Evolutionary conservation across 257 asterid species (phyloP), one percentile per base, ranked within the genome.

Genomic region (Solanum habrochaites): DNA sequence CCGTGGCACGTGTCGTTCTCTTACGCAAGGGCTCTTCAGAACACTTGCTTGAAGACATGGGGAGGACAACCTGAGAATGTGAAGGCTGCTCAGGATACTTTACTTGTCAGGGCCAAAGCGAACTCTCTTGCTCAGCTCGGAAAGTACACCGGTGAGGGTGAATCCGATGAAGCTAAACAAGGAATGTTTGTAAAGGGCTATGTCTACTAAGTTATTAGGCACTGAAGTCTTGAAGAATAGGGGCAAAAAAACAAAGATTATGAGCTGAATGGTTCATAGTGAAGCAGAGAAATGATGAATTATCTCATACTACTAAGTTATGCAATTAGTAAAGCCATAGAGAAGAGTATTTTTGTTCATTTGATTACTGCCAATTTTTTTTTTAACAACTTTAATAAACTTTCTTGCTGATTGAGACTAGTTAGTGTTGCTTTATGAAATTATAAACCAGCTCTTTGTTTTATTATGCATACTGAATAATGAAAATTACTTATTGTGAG

Each of bases 1-100:
- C 98, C 96, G 3, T 94, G 97, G 97, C 98, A 93, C 87, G 96
- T 94, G 29, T 94, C 98, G 0, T 92, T 94, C 93, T 93, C 98
- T 11, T 94, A 93, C 56, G 98, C 98, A 4, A 88, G 98, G 86
- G 98, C 98, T 5, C 95, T 94, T 25, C 98, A 93, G 91, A 94
- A 93, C 95, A 93, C 98, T 37, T 93, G 96, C 90, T 88, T 94
- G 86, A 94, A 93, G 93, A 92, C 96, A 73, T 94, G 98, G 98
- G 95, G 94, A 42, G 96, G 98, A 27, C 92, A 39, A 58, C 93
- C 94, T 0, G 98, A 93, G 91, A 94, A 93, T 35, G 94, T 93
- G 20, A 85, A 89, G 91, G 96, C 94, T 8, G 98, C 97, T 78
- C 98, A 93, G 71, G 94, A 90, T 64, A 69, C 92, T 35, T 84